Percentiles rank a stretch among this genome's conserved stretches.
Evolutionary conservation across 768 basidiomycete genomes (phyloP).

Genomic region (Lactarius sp.): DNA sequence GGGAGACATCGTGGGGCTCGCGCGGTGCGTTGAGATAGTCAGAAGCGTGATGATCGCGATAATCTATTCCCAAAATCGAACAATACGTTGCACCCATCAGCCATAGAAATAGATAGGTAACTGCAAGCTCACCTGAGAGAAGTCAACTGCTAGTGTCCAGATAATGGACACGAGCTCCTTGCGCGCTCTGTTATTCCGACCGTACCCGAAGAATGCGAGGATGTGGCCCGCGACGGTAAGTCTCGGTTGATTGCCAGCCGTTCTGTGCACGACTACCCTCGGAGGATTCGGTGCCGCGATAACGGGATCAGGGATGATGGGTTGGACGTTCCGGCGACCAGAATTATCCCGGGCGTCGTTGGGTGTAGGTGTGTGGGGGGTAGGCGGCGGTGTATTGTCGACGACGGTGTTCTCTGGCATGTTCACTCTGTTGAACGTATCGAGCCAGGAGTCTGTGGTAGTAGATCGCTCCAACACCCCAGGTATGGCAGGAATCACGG

Average conservation of each 20-base stretch:
- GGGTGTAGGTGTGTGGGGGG: background rate
- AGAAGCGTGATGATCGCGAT: constrained; percentile 48
- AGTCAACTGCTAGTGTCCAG: constrained; percentile 46
- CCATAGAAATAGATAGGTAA: constrained; percentile 7
- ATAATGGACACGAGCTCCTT: constrained; percentile 51
- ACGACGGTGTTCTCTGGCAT: constrained; percentile 6
- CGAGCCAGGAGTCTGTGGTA: constrained; percentile 2
- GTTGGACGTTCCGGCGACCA: background rate
- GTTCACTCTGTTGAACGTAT: constrained; percentile 2
- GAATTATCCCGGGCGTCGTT: background rate
- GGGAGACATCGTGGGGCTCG: constrained; percentile 40
- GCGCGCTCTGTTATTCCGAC: constrained; percentile 46
- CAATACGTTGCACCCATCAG: constrained; percentile 6
- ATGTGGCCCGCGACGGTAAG: constrained; percentile 24
- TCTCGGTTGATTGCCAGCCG: background rate
- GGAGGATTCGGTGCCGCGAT: background rate
- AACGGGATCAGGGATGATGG: background rate
- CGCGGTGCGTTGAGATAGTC: constrained; percentile 41
- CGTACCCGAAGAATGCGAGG: constrained; percentile 48
- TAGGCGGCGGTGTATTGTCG: background rate
- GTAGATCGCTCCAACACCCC: background rate
- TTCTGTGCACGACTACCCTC: background rate
- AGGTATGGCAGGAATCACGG: background rate
- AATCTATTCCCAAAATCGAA: constrained; percentile 38
- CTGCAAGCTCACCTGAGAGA: constrained; percentile 44